Evolutionary conservation across 192 early-diverging fungal genomes (phyloP), one percentile per base, ranked within the genome.

Genomic region (Blastocladiella britannica): DNA sequence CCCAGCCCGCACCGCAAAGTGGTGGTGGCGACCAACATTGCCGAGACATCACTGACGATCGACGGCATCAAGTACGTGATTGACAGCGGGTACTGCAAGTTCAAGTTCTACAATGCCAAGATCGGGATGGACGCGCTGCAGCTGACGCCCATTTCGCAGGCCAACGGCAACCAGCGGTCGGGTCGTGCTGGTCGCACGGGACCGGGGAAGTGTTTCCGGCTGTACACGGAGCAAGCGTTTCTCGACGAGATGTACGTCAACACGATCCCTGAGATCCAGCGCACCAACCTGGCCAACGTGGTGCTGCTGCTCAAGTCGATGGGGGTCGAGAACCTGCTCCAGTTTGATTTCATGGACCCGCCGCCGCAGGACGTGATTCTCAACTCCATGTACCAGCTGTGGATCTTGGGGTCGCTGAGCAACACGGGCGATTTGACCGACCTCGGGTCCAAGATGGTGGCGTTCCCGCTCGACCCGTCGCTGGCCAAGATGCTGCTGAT

Each of bases 311-410:
- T 98, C 25, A 96, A 96, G 68, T 87, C 91, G 2, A 87, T 98
- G 66, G 94, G 94, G 52, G 85, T 98, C 61, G 78, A 86, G 54
- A 82, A 90, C 62, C 55, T 98, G 62, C 76, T 94, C 27, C 81
- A 84, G 59, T 98, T 98, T 67, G 92, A 96, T 58, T 96, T 98
- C 64, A 86, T 98, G 83, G 94, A 98, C 63, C 88, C 93, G 9
- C 94, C 94, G 24, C 90, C 93, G 15, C 84, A 81, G 6, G 83
- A 88, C 63, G 93, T 88, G 4, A 76, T 98, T 30, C 78, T 87
- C 56, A 85, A 84, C 25, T 86, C 94, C 0, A 73, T 98, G 65
- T 89, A 98, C 65, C 91, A 94, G 67, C 70, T 98, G 20, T 98
- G 88, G 72, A 87, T 85, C 4, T 75, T 97, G 20, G 88, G 89